phyloP scores from a whole-genome alignment of 495 filamentous ascomycete genomes.

The Neurospora sp. region DNA sequence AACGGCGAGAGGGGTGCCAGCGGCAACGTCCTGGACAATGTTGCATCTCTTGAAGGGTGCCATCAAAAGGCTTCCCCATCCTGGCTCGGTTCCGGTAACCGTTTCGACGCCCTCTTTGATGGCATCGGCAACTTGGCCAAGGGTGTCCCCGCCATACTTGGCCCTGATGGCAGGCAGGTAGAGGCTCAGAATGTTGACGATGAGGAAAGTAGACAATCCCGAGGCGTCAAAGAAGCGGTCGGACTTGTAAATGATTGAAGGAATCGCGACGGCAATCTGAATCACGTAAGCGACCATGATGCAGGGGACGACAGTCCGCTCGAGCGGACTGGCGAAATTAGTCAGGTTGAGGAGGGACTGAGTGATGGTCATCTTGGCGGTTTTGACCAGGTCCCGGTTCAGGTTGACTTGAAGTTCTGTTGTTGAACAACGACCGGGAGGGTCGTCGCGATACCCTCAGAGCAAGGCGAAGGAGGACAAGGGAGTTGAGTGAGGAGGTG shows the following conservation, averaged over 20 bases:
- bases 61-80: not conserved
- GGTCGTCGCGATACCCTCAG: not conserved
- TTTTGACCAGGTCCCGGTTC: not conserved
- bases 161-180: constrained; percentile 50
- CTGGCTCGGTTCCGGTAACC: not conserved
- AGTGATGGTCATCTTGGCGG: constrained; percentile 37
- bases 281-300: constrained; percentile 46
- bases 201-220: constrained; percentile 51
- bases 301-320: constrained; percentile 49
- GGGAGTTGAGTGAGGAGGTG: not conserved
- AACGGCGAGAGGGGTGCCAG: constrained; percentile 34
- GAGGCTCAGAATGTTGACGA: constrained; percentile 45
- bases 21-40: constrained; percentile 13
- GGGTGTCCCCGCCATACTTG: not conserved
- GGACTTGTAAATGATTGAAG: constrained; percentile 45
- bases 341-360: constrained; percentile 43
- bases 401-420: not conserved
- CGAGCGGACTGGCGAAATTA: constrained; percentile 47
- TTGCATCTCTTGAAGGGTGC: not conserved
- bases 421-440: not conserved
- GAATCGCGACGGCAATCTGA: constrained; percentile 46
- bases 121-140: constrained; percentile 18
- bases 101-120: not conserved
- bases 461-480: not conserved
- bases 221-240: constrained; percentile 59